Percentiles rank a stretch among this genome's conserved stretches.
Evolutionary conservation across 768 basidiomycete species (phyloP).

Genomic region (Kwoniella heveanensis): DNA sequence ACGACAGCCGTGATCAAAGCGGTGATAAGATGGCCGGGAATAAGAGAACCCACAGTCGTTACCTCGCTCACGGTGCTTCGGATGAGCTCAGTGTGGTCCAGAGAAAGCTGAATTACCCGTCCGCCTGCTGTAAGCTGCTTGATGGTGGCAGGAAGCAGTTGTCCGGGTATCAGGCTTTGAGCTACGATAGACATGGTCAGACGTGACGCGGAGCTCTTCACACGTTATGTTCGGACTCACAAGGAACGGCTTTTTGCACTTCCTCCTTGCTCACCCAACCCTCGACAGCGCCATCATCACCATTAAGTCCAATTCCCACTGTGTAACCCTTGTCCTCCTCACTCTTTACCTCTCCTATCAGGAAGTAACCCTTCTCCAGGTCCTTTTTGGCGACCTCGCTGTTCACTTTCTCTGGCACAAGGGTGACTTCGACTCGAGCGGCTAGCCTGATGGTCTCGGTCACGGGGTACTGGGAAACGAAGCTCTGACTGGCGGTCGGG

Average conservation of each 20-base stretch:
- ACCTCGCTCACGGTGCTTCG: conserved; percentile 70
- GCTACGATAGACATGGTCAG: conserved; percentile 17
- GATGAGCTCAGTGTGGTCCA: conserved; percentile 57
- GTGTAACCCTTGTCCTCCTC: conserved; percentile 94
- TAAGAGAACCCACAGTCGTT: conserved; percentile 73
- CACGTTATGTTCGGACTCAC: conserved; percentile 18
- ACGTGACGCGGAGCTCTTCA: no score
- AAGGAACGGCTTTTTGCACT: conserved; percentile 57
- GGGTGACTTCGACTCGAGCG: conserved; percentile 71
- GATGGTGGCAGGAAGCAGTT: conserved; percentile 69
- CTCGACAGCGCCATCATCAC: conserved; percentile 61
- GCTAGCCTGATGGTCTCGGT: conserved; percentile 52
- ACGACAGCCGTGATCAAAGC: conserved; percentile 75
- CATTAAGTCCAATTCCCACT: conserved; percentile 75
- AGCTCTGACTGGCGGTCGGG: conserved; percentile 63
- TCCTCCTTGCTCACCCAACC: conserved; percentile 85
- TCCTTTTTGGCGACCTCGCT: conserved; percentile 75
- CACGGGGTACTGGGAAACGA: conserved; percentile 51
- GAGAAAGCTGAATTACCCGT: conserved; percentile 71
- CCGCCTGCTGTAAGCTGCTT: conserved; percentile 72
- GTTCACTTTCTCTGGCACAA: conserved; percentile 83
- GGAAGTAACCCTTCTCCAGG: conserved; percentile 59
- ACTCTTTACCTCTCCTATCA: conserved; percentile 76
- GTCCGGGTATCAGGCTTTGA: conserved; percentile 64
- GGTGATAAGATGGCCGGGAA: conserved; percentile 83